A percentile compares a stretch with the other conserved stretches of the same genome.
These are phyloP conservation scores for Nicotiana otophora DNA, from an alignment of 257 asterid genomes.

Conservation along the genomic window DNA sequence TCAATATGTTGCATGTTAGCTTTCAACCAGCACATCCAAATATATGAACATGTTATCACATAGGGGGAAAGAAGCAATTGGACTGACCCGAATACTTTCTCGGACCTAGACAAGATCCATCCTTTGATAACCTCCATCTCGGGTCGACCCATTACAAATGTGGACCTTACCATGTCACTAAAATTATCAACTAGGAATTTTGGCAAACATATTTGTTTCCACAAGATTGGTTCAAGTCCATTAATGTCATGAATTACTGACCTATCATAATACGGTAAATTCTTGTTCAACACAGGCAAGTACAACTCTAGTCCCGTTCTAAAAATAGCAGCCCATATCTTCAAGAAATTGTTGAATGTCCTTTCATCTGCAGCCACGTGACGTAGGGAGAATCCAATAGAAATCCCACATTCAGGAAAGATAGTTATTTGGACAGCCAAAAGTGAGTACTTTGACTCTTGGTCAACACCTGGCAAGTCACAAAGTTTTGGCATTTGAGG, in stretches of 20 bases:
- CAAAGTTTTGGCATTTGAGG: conserved; percentile 18
- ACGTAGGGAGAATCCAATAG: conserved; percentile 42
- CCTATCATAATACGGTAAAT: conserved; percentile 26
- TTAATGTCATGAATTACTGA: conserved; percentile 21
- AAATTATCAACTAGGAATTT: background rate
- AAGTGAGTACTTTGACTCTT: conserved; percentile 15
- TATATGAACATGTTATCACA: conserved; percentile 28
- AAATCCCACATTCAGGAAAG: conserved; percentile 38
- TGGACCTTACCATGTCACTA: conserved; percentile 25
- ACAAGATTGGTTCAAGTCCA: conserved; percentile 12
- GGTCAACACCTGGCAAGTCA: background rate
- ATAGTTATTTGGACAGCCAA: conserved; percentile 41
- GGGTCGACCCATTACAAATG: conserved; percentile 28
- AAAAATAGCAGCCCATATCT: conserved; percentile 35
- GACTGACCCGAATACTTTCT: conserved; percentile 15
- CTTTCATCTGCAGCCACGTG: conserved; percentile 54
- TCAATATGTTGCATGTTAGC: background rate
- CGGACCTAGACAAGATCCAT: conserved; percentile 18
- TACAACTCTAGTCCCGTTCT: conserved; percentile 3
- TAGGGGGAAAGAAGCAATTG: conserved; percentile 29
- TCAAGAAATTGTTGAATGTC: conserved; percentile 43
- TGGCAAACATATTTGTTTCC: conserved; percentile 10
- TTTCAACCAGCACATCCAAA: conserved; percentile 38
- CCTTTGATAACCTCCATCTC: conserved; percentile 32
- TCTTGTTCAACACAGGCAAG: background rate